A percentile compares a stretch with the other conserved stretches of the same genome.
phyloP scores from a whole-genome alignment of 305 asterid genomes.

The Petunia hybrid region DNA sequence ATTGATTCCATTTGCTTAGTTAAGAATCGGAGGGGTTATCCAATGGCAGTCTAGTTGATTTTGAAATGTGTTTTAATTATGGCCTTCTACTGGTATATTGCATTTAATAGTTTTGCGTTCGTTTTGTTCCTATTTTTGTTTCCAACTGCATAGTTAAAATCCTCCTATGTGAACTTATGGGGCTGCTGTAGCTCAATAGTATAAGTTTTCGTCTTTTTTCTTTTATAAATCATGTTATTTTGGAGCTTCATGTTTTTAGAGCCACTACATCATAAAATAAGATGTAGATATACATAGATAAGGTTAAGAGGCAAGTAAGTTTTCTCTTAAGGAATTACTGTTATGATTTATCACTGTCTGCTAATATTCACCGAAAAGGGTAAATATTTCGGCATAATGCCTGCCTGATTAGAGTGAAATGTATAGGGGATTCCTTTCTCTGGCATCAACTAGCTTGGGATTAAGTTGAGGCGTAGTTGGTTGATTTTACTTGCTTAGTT shows the following conservation, averaged over 20 bases:
- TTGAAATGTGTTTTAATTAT: not conserved
- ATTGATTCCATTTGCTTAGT: not conserved
- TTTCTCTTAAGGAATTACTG: constrained; percentile 8
- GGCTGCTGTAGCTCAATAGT: not conserved
- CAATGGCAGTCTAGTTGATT: not conserved
- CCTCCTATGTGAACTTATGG: constrained; percentile 13
- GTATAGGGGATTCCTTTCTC: constrained; percentile 21
- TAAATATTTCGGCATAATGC: not conserved
- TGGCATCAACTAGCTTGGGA: constrained; percentile 12
- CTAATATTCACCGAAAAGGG: not conserved
- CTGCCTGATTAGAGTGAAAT: constrained; percentile 1
- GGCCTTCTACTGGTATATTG: constrained; percentile 7
- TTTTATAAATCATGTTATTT: not conserved
- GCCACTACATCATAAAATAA: not conserved
- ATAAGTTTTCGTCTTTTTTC: not conserved
- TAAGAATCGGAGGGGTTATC: constrained; percentile 8
- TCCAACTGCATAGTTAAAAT: not conserved
- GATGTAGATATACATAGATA: not conserved
- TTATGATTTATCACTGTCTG: not conserved
- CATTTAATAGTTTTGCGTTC: not conserved
- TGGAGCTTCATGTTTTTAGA: not conserved
- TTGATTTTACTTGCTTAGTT: constrained; percentile 19
- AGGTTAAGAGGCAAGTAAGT: not conserved
- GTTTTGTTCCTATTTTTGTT: constrained; percentile 1
- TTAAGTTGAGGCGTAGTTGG: constrained; percentile 18